phyloP scores from a whole-genome alignment of 164 flowering plant species.

The Platanus orientalis region DNA sequence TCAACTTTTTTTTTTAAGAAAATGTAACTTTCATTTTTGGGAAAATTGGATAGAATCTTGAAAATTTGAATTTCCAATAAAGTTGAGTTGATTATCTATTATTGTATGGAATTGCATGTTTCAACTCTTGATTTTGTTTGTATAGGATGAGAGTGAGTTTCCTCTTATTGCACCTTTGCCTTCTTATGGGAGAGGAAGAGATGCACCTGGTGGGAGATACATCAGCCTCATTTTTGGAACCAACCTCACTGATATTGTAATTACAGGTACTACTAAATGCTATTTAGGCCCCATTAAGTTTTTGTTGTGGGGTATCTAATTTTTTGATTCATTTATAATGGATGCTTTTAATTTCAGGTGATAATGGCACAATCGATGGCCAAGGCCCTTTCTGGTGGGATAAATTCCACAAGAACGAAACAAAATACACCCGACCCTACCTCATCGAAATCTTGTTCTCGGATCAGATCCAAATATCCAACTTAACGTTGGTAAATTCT shows the following conservation, averaged over 20 bases:
- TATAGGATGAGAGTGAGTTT: constrained; percentile 17
- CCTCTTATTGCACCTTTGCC: constrained; percentile 20
- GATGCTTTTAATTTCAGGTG: constrained; percentile 10
- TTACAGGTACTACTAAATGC: constrained; percentile 19
- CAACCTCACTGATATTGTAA: constrained; percentile 32
- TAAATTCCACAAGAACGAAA: constrained; percentile 12
- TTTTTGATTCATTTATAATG: too few species aligned
- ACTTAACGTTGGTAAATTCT: constrained; percentile 26
- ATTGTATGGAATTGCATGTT: too few species aligned
- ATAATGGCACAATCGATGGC: constrained; percentile 33
- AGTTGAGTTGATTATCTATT: too few species aligned
- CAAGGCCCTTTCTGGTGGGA: constrained; percentile 35
- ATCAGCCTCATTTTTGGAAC: constrained; percentile 26
- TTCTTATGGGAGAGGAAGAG: constrained; percentile 36
- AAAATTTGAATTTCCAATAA: too few species aligned
- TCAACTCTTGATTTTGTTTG: too few species aligned
- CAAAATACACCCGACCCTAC: constrained; percentile 26
- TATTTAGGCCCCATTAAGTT: too few species aligned
- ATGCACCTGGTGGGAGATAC: constrained; percentile 16
- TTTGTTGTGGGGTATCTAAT: too few species aligned
- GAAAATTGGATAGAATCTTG: too few species aligned
- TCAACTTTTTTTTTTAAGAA: too few species aligned
- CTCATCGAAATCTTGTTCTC: constrained; percentile 33
- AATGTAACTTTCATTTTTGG: too few species aligned
- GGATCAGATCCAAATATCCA: constrained; percentile 25